These are phyloP conservation scores for Pilobolus umbonatus DNA, from an alignment of 192 early-diverging fungal genomes.

Conservation along the genomic window DNA sequence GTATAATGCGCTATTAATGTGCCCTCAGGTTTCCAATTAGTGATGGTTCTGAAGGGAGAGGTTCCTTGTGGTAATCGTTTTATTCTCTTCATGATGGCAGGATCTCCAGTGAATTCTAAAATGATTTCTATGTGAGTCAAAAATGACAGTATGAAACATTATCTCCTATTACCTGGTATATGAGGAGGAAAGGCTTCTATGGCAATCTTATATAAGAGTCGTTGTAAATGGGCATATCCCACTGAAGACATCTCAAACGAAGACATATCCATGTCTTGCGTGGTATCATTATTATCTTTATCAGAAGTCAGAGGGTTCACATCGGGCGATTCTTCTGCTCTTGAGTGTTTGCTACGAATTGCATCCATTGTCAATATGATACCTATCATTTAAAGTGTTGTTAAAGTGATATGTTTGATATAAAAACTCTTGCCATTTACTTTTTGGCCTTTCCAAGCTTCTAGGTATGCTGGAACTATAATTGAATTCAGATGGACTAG, in stretches of 20 bases:
- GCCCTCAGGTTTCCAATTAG: constrained; percentile 73
- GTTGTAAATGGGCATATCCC: constrained; percentile 30
- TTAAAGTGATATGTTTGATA: background rate
- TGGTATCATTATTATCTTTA: background rate
- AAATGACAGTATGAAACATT: background rate
- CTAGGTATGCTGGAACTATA: constrained; percentile 14
- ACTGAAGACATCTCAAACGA: background rate
- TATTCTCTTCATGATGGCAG: constrained; percentile 23
- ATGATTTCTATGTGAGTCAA: background rate
- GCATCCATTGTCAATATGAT: constrained; percentile 13
- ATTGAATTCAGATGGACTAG: constrained; percentile 15
- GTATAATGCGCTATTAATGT: constrained; percentile 73
- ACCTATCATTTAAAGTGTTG: background rate
- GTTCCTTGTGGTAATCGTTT: constrained; percentile 35
- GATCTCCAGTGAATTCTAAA: constrained; percentile 25
- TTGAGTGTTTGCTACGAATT: background rate
- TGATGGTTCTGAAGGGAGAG: constrained; percentile 34
- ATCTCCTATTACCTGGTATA: constrained; percentile 23
- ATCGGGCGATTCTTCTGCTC: background rate
- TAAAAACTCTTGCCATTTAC: background rate
- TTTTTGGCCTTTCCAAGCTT: constrained; percentile 12
- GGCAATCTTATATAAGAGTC: constrained; percentile 46
- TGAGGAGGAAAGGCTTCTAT: constrained; percentile 45
- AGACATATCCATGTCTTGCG: too few species aligned
- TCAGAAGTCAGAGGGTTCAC: background rate